phyloP scores from a whole-genome alignment of 352 stramenopile species.

The Peronospora tabacina region DNA sequence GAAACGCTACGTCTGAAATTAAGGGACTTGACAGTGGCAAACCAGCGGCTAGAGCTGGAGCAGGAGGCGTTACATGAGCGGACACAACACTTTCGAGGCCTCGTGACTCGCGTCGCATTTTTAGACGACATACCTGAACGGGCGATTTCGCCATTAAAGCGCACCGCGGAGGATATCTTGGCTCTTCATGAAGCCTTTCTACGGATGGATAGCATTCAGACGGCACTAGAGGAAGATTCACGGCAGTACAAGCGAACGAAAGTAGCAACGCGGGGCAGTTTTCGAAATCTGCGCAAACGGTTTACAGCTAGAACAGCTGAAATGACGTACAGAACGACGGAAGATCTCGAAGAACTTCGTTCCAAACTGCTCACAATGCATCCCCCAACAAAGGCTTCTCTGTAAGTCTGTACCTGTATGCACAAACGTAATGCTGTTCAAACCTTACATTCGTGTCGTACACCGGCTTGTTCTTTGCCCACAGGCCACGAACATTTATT shows the following conservation, averaged over 20 bases:
- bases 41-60: constrained; percentile 44
- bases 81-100: constrained; percentile 30
- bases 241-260: constrained; percentile 48
- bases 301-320: constrained; percentile 42
- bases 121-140: constrained; percentile 36
- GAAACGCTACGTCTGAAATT: constrained; percentile 33
- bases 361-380: constrained; percentile 35
- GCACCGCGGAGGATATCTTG: constrained; percentile 35
- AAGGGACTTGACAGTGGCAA: constrained; percentile 28
- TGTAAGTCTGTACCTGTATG: constrained; percentile 10
- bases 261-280: constrained; percentile 38
- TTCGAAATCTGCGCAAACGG: constrained; percentile 43
- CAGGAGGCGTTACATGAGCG: constrained; percentile 36
- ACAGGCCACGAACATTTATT: constrained; percentile 11
- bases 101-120: constrained; percentile 37
- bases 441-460: constrained; percentile 1
- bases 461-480: not conserved
- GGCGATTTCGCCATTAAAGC: constrained; percentile 40
- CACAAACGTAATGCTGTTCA: constrained; percentile 17
- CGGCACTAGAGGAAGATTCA: constrained; percentile 38
- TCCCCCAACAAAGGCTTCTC: not conserved
- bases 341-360: constrained; percentile 52
- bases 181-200: constrained; percentile 38
- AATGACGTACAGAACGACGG: constrained; percentile 40
- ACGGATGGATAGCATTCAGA: constrained; percentile 41